phyloP scores from a whole-genome alignment of 106 monocot genomes.

The Dioscorea dumetorum region DNA sequence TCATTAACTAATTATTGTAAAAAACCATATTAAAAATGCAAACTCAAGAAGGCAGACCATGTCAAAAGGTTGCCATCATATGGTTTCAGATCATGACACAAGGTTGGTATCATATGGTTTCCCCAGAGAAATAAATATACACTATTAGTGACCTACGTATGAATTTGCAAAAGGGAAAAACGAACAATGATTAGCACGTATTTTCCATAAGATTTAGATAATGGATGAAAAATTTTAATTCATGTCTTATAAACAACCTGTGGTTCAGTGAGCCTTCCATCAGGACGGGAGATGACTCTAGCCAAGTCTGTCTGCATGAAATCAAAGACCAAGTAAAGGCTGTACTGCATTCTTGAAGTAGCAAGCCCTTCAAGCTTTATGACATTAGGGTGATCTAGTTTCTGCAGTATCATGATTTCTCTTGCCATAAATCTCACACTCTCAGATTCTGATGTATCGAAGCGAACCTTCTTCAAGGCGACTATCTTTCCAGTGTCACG shows the following conservation, averaged over 20 bases:
- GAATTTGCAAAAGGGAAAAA: no score
- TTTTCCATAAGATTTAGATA: no score
- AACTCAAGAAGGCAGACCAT: no score
- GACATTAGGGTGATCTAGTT: constrained; percentile 36
- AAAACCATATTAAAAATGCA: no score
- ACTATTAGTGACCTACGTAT: no score
- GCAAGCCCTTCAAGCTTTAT: constrained; percentile 48
- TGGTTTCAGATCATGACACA: no score
- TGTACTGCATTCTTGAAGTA: constrained; percentile 38
- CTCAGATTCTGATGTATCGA: constrained; percentile 41
- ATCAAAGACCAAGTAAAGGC: constrained; percentile 37
- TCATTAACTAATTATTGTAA: no score
- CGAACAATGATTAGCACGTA: no score
- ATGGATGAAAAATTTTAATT: background rate
- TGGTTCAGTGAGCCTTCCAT: constrained; percentile 19
- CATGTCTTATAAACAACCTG: constrained; percentile 13
- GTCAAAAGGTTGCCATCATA: no score
- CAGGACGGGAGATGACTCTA: constrained; percentile 22
- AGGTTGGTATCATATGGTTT: no score
- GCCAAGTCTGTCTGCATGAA: constrained; percentile 39
- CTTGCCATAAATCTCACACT: constrained; percentile 46
- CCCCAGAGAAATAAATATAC: no score
- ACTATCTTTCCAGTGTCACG: constrained; percentile 41
- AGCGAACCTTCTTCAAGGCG: constrained; percentile 34
- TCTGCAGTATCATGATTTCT: constrained; percentile 35